These are phyloP conservation scores for Debaryomyces tyrocola DNA, from an alignment of 805 yeast genomes.

Conservation along the genomic window DNA sequence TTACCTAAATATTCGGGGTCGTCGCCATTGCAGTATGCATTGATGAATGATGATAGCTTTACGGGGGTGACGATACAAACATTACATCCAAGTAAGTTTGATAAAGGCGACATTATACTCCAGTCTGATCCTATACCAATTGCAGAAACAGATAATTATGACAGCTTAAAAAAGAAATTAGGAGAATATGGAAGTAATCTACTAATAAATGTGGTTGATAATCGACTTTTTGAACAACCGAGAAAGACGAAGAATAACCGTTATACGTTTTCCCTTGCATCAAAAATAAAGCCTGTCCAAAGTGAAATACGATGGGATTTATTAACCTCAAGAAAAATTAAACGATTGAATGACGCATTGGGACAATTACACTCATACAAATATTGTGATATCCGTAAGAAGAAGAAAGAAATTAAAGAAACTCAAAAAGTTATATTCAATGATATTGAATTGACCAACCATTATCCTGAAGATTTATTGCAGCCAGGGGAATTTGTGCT, in stretches of 20 bases:
- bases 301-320: constrained; percentile 49
- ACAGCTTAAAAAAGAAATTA: constrained; percentile 48
- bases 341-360: constrained; percentile 48
- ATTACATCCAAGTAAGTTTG: constrained; percentile 83
- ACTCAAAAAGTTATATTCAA: constrained; percentile 50
- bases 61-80: constrained; percentile 93
- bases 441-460: constrained; percentile 23
- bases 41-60: constrained; percentile 56
- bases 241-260: constrained; percentile 12
- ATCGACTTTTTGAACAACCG: constrained; percentile 20
- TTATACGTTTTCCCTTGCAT: constrained; percentile 52
- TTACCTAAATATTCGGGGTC: constrained; percentile 85
- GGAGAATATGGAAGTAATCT: constrained; percentile 64
- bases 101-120: constrained; percentile 66
- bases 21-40: constrained; percentile 81
- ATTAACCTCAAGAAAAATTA: constrained; percentile 35
- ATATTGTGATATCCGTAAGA: constrained; percentile 32
- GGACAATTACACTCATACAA: constrained; percentile 56
- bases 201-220: constrained; percentile 44
- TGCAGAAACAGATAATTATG: constrained; percentile 41
- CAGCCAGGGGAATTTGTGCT: constrained; percentile 24
- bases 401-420: constrained; percentile 25
- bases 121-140: constrained; percentile 53
- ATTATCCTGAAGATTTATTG: constrained; percentile 1
- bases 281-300: constrained; percentile 48